A percentile compares a stretch with the other conserved stretches of the same genome.
Conservation (phyloP, 1,284 basidiomycete species). For the Papiliotrema fonsecae region DNA sequence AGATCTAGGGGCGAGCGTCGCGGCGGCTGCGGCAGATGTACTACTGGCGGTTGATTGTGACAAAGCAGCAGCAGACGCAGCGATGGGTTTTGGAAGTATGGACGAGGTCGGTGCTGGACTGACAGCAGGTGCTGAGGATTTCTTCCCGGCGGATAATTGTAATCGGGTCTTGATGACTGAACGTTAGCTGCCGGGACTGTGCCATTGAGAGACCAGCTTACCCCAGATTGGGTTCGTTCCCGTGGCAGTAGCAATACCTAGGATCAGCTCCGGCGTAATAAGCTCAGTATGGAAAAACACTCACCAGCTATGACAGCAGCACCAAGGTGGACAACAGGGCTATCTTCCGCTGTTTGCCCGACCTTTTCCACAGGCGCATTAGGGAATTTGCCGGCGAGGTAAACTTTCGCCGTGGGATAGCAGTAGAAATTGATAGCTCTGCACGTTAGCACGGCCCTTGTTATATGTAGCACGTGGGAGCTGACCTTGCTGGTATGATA, state of each 20-base stretch:
- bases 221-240: slow-evolving; percentile 95
- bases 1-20: slow-evolving; percentile 15
- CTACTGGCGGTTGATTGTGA: slow-evolving; percentile 9
- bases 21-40: slow-evolving; percentile 11
- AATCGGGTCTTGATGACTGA: slow-evolving; percentile 88
- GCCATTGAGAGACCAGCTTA: slow-evolving; percentile 10
- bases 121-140: too few relatives aligned
- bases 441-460: background rate
- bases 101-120: slow-evolving; percentile 2
- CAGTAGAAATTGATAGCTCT: slow-evolving; percentile 93
- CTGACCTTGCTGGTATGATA: slow-evolving; percentile 80
- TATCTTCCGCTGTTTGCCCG: slow-evolving; percentile 62
- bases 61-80: slow-evolving; percentile 21
- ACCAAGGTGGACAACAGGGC: slow-evolving; percentile 74
- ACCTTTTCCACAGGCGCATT: slow-evolving; percentile 53
- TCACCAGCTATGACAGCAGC: slow-evolving; percentile 83
- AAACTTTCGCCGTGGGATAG: slow-evolving; percentile 92
- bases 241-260: slow-evolving; percentile 74
- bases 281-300: too few relatives aligned
- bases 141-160: slow-evolving; percentile 55
- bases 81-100: slow-evolving; percentile 23
- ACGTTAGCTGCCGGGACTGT: slow-evolving; percentile 1
- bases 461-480: background rate
- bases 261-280: too few relatives aligned
- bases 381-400: slow-evolving; percentile 73